A percentile compares a stretch with the other conserved stretches of the same genome.
phyloP scores from a whole-genome alignment of 2,329 filamentous ascomycete species.

The Neonectria neomacrospora region DNA sequence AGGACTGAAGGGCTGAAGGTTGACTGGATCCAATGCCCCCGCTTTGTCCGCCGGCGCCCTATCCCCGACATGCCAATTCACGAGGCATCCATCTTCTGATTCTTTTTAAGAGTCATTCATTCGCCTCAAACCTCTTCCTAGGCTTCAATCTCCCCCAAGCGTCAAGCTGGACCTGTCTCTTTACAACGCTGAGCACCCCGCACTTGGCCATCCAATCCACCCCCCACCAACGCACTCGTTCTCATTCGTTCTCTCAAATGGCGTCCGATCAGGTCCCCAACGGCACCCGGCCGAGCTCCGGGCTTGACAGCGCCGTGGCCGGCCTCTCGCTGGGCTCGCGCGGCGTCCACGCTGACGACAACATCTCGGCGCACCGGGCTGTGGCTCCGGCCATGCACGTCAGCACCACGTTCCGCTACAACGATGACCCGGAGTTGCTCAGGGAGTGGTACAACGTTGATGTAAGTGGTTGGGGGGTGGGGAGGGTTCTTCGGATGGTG shows the following conservation, averaged over 20 bases:
- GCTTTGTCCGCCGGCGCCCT: slow-evolving; percentile 12
- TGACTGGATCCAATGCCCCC: slow-evolving; percentile 12
- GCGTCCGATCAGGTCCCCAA: slow-evolving; percentile 37
- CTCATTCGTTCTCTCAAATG: slow-evolving; percentile 32
- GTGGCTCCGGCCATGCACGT: slow-evolving; percentile 91
- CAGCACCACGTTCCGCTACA: slow-evolving; percentile 91
- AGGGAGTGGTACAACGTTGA: slow-evolving; percentile 62
- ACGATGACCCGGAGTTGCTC: slow-evolving; percentile 74
- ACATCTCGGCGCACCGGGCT: slow-evolving; percentile 77
- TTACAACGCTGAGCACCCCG: neutral
- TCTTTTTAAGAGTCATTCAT: neutral
- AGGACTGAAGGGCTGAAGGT: neutral
- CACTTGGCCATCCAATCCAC: neutral
- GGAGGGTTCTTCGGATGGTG: neutral
- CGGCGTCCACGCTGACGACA: slow-evolving; percentile 85
- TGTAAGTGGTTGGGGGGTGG: slow-evolving; percentile 56
- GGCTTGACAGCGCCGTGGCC: slow-evolving; percentile 32
- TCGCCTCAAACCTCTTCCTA: neutral
- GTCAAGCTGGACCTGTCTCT: neutral
- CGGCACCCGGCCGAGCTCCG: slow-evolving; percentile 16
- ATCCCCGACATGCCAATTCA: slow-evolving; percentile 2
- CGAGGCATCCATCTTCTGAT: neutral
- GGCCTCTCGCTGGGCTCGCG: slow-evolving; percentile 69
- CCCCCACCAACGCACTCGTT: neutral
- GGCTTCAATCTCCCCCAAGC: neutral